Percentiles rank a stretch among this genome's conserved stretches.
These are phyloP conservation scores for Nakaseomyces glabratus DNA, from an alignment of 1,139 yeast species.

Conservation along the genomic window DNA sequence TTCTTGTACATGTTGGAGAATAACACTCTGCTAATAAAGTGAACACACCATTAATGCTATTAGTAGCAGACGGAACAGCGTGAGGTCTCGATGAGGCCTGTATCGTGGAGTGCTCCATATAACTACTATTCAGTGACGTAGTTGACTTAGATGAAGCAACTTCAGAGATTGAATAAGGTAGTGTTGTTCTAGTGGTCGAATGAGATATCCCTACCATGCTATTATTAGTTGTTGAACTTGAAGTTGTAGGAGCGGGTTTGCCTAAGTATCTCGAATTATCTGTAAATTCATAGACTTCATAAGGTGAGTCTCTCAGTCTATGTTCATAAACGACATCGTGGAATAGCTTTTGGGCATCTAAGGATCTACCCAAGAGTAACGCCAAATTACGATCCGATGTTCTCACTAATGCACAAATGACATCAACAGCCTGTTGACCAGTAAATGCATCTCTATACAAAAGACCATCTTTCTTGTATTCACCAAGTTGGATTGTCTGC, in stretches of 20 bases:
- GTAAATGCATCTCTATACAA: constrained; percentile 92
- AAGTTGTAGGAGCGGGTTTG: constrained; percentile 20
- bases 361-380: constrained; percentile 74
- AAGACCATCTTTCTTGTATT: constrained; percentile 86
- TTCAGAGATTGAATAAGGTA: constrained; percentile 10
- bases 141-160: constrained; percentile 17
- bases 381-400: constrained; percentile 91
- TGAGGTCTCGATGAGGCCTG: constrained; percentile 7
- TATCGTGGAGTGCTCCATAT: constrained; percentile 10
- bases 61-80: constrained; percentile 6
- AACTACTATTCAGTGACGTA: constrained; percentile 19
- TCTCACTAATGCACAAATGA: constrained; percentile 71
- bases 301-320: constrained; percentile 74
- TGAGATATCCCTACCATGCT: constrained; percentile 7
- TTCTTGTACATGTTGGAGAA: constrained; percentile 91
- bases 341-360: constrained; percentile 89
- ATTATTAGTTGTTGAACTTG: constrained; percentile 18
- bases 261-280: constrained; percentile 37
- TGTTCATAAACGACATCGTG: constrained; percentile 96
- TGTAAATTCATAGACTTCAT: constrained; percentile 82
- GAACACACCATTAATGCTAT: constrained; percentile 64
- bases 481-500: constrained; percentile 61
- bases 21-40: constrained; percentile 89
- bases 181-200: constrained; percentile 9
- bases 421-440: constrained; percentile 89